A percentile compares a stretch with the other conserved stretches of the same genome.
These are phyloP conservation scores for Codiaeum variegatum DNA, from an alignment of 441 rosid genomes.

Conservation along the genomic window DNA sequence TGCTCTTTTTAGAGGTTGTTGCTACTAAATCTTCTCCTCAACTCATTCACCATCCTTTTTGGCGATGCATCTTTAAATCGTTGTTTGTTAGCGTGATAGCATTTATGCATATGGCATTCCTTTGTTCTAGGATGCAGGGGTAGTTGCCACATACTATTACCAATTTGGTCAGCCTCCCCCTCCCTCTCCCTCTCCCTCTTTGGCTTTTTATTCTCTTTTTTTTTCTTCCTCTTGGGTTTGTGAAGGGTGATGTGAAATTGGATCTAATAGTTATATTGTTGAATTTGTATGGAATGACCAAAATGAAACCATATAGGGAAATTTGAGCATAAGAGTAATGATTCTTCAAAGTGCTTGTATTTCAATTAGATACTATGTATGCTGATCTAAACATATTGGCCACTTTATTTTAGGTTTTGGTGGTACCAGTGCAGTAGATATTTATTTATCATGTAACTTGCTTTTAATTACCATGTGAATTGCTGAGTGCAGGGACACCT, in stretches of 20 bases:
- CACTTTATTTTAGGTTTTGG: not conserved
- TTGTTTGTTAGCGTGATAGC: constrained; percentile 2
- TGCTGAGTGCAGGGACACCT: constrained; percentile 77
- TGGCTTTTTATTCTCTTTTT: not conserved
- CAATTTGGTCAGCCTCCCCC: not conserved
- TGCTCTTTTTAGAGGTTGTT: constrained; percentile 6
- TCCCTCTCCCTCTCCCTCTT: not conserved
- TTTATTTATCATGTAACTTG: not conserved
- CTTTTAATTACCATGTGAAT: constrained; percentile 17
- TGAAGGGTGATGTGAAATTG: not conserved
- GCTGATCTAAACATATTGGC: not conserved
- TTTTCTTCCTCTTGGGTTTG: not conserved
- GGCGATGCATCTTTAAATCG: not conserved
- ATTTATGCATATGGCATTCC: constrained; percentile 5
- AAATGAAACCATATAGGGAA: not conserved
- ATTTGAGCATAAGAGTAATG: not conserved
- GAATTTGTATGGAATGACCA: not conserved
- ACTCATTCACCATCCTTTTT: not conserved
- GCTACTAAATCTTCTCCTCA: not conserved
- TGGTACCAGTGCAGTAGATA: not conserved
- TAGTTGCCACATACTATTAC: not conserved
- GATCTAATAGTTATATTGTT: not conserved
- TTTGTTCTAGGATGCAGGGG: not conserved
- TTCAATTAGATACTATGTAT: not conserved
- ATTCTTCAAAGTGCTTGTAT: not conserved